Base-by-base conservation (phyloP, 306 rosid genomes). In the Vigna unguiculata region DNA sequence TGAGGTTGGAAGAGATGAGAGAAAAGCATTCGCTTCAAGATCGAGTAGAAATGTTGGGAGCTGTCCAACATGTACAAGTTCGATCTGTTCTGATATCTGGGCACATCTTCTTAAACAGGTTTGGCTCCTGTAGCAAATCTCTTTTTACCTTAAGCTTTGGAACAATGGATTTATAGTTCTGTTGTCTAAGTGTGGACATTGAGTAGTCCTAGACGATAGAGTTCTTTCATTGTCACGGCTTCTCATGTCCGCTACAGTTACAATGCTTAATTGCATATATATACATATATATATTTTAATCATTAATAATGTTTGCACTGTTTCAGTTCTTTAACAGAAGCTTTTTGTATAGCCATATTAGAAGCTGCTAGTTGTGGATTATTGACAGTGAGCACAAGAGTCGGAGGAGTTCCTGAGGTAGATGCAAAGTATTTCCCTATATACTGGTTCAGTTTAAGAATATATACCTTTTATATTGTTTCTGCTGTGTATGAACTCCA, bases 301-400 rank as follows among this genome's bases (percentile, higher is more conserved):
- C 61, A 20, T 69, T 71, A 32, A 81, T 32, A 62, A 70, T 16
- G 19, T 77, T 77, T 77, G 60, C 24, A 40, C 68, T 52, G 52
- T 63, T 77, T 76, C 91, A 92, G 97, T 83, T 95, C 98, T 16
- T 89, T 95, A 51, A 95, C 97, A 6, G 96, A 95, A 86, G 96
- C 98, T 65, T 95, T 95, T 82, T 95, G 98, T 84, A 95, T 92
- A 84, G 98, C 98, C 86, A 95, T 92, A 78, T 71, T 90, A 81
- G 97, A 92, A 86, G 96, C 97, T 80, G 98, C 97, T 57, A 95
- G 98, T 86, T 95, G 98, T 82, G 98, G 98, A 59, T 89, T 95
- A 83, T 86, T 90, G 75, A 94, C 95, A 0, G 97, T 94, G 79
- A 95, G 98, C 86, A 90, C 96, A 9, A 90, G 96, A 24, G 96